phyloP scores from a whole-genome alignment of 1,139 yeast genomes.

The Saccharomycopsis phalli region DNA sequence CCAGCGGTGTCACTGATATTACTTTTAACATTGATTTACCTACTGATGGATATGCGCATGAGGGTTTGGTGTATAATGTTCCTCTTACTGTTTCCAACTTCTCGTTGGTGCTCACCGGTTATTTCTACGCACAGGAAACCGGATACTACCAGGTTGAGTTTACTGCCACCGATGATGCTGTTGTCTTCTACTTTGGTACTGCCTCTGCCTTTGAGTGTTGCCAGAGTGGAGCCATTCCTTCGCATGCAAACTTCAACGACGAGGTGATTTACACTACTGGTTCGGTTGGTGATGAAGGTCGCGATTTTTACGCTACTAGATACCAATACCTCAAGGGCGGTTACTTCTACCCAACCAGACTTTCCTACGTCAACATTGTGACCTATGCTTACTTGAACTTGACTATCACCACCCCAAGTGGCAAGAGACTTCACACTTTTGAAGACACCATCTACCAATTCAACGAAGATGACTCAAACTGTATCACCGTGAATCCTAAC shows the following conservation, averaged over 20 bases:
- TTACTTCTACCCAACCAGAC: conserved; percentile 15
- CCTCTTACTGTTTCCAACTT: conserved; percentile 6
- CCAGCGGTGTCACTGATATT: conserved; percentile 8
- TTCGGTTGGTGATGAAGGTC: conserved; percentile 1
- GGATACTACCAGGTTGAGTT: conserved; percentile 16
- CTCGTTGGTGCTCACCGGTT: conserved; percentile 19
- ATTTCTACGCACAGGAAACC: conserved; percentile 17
- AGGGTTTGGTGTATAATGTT: conserved; percentile 4
- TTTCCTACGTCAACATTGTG: conserved; percentile 19
- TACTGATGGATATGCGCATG: background rate
- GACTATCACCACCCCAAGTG: conserved; percentile 20
- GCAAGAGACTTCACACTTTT: conserved; percentile 15
- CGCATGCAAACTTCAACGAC: background rate
- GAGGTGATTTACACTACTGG: conserved; percentile 6
- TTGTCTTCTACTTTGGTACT: conserved; percentile 15
- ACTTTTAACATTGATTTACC: background rate
- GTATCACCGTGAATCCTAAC: conserved; percentile 21
- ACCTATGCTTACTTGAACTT: conserved; percentile 19
- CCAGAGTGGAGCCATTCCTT: background rate
- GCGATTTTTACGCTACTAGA: conserved; percentile 1
- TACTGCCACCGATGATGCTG: conserved; percentile 11
- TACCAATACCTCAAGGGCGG: conserved; percentile 21
- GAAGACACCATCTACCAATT: conserved; percentile 8
- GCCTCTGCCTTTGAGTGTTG: conserved; percentile 19
- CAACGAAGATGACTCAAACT: background rate